Evolutionary conservation across 805 yeast genomes (phyloP), one percentile per base, ranked within the genome.

Genomic region (Cyberlindnera galapagoensis): DNA sequence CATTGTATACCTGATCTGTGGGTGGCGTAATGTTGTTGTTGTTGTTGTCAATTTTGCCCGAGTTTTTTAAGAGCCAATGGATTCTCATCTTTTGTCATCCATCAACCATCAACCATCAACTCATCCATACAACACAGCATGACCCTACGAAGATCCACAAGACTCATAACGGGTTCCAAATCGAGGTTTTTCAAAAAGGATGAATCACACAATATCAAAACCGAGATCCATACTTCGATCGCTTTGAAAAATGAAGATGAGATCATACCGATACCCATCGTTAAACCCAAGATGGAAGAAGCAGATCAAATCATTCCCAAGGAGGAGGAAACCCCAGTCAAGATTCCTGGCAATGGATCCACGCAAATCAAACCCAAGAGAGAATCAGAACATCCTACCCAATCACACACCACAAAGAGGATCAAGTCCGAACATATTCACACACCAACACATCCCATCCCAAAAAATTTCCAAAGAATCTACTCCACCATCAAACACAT

Each of bases 401-500:
- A n/a, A n/a, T n/a, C n/a, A n/a, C n/a, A n/a, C n/a, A n/a, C 10
- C 20, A 19, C 18, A 19, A 15, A 21, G 15, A 21, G 11, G 31
- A 28, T 12, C 26, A 6, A n/a, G 20, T 8, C n/a, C n/a, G 11
- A 26, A 18, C 29, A 21, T 22, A 9, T 10, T 18, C 7, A 13
- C 7, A 4, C 17, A 15, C 9, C 21, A 16, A 12, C 17, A 15
- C 12, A 7, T 9, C 24, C 29, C 16, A 26, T 42, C 2, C 74
- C 81, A 0, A 48, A 51, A 29, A 67, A 70, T 42, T 82, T 81
- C 62, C 54, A 60, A 38, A 61, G 65, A 3, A 69, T 80, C 27
- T 81, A 80, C 47, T 61, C 74, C 31, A 71, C 65, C 38, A 63
- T 87, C 21, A 75, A 76, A 33, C 59, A 56, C 15, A 82, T 86